Evolutionary conservation across 78 protist species (phyloP), one percentile per base, ranked within the genome.

Genomic region (Planoprotostelium fungivorum): DNA sequence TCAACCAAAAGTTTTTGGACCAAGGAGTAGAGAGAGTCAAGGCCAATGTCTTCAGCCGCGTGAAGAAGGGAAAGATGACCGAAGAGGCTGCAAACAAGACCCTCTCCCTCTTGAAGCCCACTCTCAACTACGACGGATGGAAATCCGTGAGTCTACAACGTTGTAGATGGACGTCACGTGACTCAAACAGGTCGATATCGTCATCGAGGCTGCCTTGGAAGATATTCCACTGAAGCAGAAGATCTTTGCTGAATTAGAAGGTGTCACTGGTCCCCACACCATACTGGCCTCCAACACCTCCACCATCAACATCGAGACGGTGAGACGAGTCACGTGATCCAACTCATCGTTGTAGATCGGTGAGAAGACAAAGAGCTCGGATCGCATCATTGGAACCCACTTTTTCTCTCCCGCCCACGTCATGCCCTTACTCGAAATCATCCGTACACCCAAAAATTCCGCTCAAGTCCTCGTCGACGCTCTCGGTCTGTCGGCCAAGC

Each of bases 391-490:
- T 28, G 97, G 97, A 1, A 36, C 63, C n/a, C 97, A 95, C 86
- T 95, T 95, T 87, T 95, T 95, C 93, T 63, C 93, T 0, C 97
- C 97, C 1, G 97, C 97, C 28, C 29, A 95, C n/a, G 93, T 93
- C 35, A 95, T 95, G 97, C 95, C 88, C 34, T 92, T 95, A 29
- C 93, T 95, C 1, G 97, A 95, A 36, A 87, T 34, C 63, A 88
- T 95, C 29, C 36, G 89, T 38, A 88, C 88, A 51, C 16, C 73
- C 73, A 51, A 51, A 16, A 29, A 84, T 29, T 31, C 10, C 0
- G n/a, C 73, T 34, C 36, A 90, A 84, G 36, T 38, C 29, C 87
- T 0, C 9, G 51, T 34, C 31, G 73, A 85, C 91, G 38, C 37
- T 35, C 87, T 34, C 87, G 28, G 38, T 1, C 63, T 34, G 36